phyloP scores from a whole-genome alignment of 2,329 filamentous ascomycete genomes.

The Septoria petroselini region DNA sequence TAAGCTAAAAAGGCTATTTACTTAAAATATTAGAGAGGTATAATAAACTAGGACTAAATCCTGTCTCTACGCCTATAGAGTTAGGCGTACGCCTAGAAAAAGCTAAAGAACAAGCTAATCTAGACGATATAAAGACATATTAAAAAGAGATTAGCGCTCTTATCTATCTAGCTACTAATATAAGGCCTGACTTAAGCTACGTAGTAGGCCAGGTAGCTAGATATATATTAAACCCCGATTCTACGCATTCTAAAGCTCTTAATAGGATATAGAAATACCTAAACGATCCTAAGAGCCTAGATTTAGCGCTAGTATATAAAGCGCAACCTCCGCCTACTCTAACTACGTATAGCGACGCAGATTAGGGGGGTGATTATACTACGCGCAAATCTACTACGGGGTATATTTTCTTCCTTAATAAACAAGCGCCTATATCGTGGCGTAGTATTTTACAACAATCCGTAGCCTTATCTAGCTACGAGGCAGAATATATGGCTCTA shows the following conservation, averaged over 20 bases:
- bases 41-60: slow-evolving; percentile 13
- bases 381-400: background rate
- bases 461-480: slow-evolving; percentile 10
- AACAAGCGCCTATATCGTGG: too few relatives aligned
- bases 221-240: slow-evolving; percentile 10
- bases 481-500: slow-evolving; percentile 13
- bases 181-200: slow-evolving; percentile 3
- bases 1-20: slow-evolving; percentile 10
- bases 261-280: slow-evolving; percentile 16
- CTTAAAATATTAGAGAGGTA: slow-evolving; percentile 12
- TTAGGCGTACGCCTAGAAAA: slow-evolving; percentile 10
- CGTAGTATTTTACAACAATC: slow-evolving; percentile 1
- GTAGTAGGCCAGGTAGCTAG: slow-evolving; percentile 3
- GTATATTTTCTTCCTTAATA: too few relatives aligned
- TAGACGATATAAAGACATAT: slow-evolving; percentile 6
- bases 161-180: background rate
- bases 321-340: slow-evolving; percentile 1
- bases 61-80: slow-evolving; percentile 14
- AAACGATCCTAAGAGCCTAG: slow-evolving; percentile 7
- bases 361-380: slow-evolving; percentile 14
- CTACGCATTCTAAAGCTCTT: slow-evolving; percentile 9
- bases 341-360: slow-evolving; percentile 1
- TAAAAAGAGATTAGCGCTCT: slow-evolving; percentile 6
- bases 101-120: background rate
- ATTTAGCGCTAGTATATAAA: slow-evolving; percentile 6